phyloP scores from a whole-genome alignment of 768 basidiomycete species.

The Neoboletus magnificus region DNA sequence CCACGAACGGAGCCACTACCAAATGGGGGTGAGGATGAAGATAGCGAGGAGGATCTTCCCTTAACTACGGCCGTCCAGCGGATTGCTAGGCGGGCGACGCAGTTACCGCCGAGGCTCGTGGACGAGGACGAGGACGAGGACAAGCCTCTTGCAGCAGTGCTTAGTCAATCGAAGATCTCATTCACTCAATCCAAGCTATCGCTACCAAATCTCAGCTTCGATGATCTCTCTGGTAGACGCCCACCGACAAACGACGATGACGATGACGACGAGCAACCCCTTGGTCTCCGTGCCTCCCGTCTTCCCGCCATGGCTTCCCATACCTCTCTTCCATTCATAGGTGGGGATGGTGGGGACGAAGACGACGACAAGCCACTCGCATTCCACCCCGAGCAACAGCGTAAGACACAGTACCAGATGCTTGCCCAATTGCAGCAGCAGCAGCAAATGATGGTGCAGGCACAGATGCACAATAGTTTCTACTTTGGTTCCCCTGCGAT shows the following conservation, averaged over 20 bases:
- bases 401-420: slow-evolving; percentile 55
- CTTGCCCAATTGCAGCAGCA: slow-evolving; percentile 40
- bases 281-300: slow-evolving; percentile 65
- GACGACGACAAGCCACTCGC: slow-evolving; percentile 73
- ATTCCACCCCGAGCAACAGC: slow-evolving; percentile 76
- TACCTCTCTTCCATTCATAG: slow-evolving; percentile 25
- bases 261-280: slow-evolving; percentile 69
- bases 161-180: slow-evolving; percentile 44
- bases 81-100: slow-evolving; percentile 45
- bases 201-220: slow-evolving; percentile 43
- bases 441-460: slow-evolving; percentile 71
- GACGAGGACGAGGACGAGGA: slow-evolving; percentile 56
- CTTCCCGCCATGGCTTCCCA: slow-evolving; percentile 26
- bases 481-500: slow-evolving; percentile 66
- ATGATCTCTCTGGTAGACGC: slow-evolving; percentile 24
- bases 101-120: slow-evolving; percentile 17
- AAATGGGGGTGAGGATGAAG: slow-evolving; percentile 35
- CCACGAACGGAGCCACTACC: background rate
- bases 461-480: slow-evolving; percentile 73
- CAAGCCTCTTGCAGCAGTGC: slow-evolving; percentile 60
- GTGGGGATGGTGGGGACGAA: slow-evolving; percentile 46
- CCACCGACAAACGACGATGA: slow-evolving; percentile 43
- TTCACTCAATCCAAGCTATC: slow-evolving; percentile 44
- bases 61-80: slow-evolving; percentile 61
- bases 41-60: slow-evolving; percentile 81